Percentiles rank a stretch among this genome's conserved stretches.
These are phyloP conservation scores for Lactarius quietus DNA, from an alignment of 768 basidiomycete species.

Conservation along the genomic window DNA sequence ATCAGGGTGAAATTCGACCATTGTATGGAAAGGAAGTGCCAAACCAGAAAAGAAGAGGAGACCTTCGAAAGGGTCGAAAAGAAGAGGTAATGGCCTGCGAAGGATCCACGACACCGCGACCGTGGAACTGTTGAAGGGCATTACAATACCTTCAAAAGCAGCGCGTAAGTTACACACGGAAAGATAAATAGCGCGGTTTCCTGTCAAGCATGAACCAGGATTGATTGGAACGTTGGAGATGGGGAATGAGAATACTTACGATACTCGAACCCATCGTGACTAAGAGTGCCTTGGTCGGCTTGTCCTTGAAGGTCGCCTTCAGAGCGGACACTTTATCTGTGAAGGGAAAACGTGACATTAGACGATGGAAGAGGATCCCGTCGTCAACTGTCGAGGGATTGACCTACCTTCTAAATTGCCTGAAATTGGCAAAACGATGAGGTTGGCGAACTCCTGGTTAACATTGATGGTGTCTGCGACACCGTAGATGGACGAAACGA, in stretches of 20 bases:
- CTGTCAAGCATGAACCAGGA: constrained; percentile 34
- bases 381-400: not conserved
- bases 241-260: constrained; percentile 41
- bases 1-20: not conserved
- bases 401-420: constrained; percentile 73
- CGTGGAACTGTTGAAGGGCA: constrained; percentile 50
- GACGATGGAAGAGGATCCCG: not conserved
- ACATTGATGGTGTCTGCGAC: constrained; percentile 55
- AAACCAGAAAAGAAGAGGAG: constrained; percentile 50
- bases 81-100: constrained; percentile 70
- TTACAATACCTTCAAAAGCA: not conserved
- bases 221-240: not conserved
- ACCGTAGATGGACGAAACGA: constrained; percentile 81
- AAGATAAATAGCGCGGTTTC: constrained; percentile 85
- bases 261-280: constrained; percentile 88
- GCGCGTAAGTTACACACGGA: constrained; percentile 53
- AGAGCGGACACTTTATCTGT: constrained; percentile 88
- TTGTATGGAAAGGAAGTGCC: not conserved
- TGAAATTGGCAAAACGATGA: constrained; percentile 87
- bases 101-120: constrained; percentile 76
- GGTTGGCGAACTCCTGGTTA: constrained; percentile 76
- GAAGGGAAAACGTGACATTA: constrained; percentile 4
- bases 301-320: constrained; percentile 85
- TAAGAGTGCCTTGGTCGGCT: constrained; percentile 79
- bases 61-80: constrained; percentile 89